Conservation (phyloP, 1,284 basidiomycete genomes). For the Rhodotorula mucilaginosa region DNA sequence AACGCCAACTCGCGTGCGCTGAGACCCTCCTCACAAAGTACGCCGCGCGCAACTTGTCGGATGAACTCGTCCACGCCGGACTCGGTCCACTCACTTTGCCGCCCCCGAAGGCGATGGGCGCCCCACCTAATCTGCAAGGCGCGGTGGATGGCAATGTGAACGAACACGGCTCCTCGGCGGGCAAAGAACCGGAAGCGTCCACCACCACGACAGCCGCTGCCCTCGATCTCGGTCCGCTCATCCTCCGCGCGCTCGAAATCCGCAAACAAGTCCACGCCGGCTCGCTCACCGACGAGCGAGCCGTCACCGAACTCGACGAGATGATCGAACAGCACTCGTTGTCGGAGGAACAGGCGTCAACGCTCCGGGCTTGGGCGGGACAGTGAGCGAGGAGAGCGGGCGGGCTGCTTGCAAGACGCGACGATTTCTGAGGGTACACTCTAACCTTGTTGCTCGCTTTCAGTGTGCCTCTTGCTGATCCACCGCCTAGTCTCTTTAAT, state of each 20-base stretch:
- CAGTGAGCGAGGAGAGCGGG: neutral
- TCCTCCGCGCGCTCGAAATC: slow-evolving; percentile 19
- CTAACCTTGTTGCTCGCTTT: neutral
- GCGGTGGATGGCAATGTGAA: no score
- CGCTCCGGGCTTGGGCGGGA: slow-evolving; percentile 12
- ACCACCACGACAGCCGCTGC: neutral
- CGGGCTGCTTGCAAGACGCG: neutral
- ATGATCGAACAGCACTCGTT: slow-evolving; percentile 9
- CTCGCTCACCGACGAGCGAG: neutral
- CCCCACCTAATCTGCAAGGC: no score
- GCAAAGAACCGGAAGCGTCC: neutral
- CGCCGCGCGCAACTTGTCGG: neutral
- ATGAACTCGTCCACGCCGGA: neutral
- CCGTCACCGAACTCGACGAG: neutral
- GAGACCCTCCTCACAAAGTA: neutral
- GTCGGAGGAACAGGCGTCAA: slow-evolving; percentile 8
- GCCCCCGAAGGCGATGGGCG: no score
- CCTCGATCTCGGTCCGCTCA: slow-evolving; percentile 15
- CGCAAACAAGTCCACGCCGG: slow-evolving; percentile 20
- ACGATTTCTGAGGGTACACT: neutral
- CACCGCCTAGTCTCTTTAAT: no score
- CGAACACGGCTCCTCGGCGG: no score
- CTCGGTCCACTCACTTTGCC: no score
- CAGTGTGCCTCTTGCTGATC: no score
- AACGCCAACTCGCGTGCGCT: slow-evolving; percentile 10